These are phyloP conservation scores for Pythium aristosporum DNA, from an alignment of 352 stramenopile genomes.

Conservation along the genomic window DNA sequence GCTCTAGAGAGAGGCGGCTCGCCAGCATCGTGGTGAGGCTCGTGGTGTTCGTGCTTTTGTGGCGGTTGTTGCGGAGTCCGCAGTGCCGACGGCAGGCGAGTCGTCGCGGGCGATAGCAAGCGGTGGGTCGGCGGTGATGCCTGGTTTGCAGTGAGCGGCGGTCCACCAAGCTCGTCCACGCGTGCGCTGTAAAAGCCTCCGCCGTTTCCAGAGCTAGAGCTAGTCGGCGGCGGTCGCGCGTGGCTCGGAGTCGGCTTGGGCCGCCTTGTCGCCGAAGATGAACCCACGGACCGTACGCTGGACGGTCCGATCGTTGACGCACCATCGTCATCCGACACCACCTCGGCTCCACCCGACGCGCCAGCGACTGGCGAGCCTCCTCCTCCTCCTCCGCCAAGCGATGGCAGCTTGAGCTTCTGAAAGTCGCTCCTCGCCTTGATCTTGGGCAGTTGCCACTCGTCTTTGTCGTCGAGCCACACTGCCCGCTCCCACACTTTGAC, in stretches of 20 bases:
- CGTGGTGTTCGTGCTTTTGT: slow-evolving; percentile 7
- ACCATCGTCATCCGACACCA: slow-evolving; percentile 54
- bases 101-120: slow-evolving; percentile 31
- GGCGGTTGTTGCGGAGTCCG: slow-evolving; percentile 26
- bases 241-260: slow-evolving; percentile 12
- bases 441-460: slow-evolving; percentile 73
- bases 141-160: slow-evolving; percentile 12
- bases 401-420: slow-evolving; percentile 73
- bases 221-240: not conserved
- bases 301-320: slow-evolving; percentile 1
- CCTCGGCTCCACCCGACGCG: slow-evolving; percentile 59
- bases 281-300: slow-evolving; percentile 16
- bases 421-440: slow-evolving; percentile 81
- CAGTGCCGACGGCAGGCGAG: slow-evolving; percentile 37
- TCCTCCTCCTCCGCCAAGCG: slow-evolving; percentile 26
- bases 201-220: not conserved
- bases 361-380: slow-evolving; percentile 8
- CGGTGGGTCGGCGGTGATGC: slow-evolving; percentile 24
- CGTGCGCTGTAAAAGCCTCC: slow-evolving; percentile 20
- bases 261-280: slow-evolving; percentile 9
- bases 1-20: not conserved
- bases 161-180: slow-evolving; percentile 16
- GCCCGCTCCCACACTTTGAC: slow-evolving; percentile 88
- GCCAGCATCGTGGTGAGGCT: slow-evolving; percentile 14
- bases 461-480: slow-evolving; percentile 80